phyloP scores from a whole-genome alignment of 1,139 yeast genomes.

The Hemisphaericaspora xylanilytica region DNA sequence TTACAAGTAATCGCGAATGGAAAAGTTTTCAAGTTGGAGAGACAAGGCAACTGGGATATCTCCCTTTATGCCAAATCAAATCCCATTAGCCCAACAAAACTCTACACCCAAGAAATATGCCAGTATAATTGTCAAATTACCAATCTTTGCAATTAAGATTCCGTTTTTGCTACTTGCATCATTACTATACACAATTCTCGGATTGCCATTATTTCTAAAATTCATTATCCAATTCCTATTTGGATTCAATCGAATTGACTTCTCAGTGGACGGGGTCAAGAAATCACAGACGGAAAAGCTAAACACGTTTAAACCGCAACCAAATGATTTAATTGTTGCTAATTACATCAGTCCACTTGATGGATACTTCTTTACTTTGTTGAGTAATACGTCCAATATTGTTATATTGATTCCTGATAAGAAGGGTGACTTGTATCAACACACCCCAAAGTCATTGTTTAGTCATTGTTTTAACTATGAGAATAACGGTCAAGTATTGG shows the following conservation, averaged over 20 bases:
- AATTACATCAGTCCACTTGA: constrained; percentile 61
- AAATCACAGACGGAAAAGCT: constrained; percentile 36
- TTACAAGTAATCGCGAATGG: constrained; percentile 52
- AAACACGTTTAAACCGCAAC: constrained; percentile 36
- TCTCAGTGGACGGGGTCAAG: constrained; percentile 52
- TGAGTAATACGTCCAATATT: constrained; percentile 19
- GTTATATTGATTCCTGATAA: constrained; percentile 46
- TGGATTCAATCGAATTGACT: constrained; percentile 32
- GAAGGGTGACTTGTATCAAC: constrained; percentile 33
- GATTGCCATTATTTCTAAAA: constrained; percentile 16
- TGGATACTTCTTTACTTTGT: constrained; percentile 26
- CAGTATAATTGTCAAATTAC: constrained; percentile 12
- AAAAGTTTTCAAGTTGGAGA: constrained; percentile 70
- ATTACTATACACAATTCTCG: constrained; percentile 17
- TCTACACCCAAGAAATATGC: constrained; percentile 3
- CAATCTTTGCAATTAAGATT: constrained; percentile 22
- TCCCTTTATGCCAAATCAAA: constrained; percentile 60
- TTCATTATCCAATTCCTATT: constrained; percentile 20
- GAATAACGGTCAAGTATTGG: constrained; percentile 14
- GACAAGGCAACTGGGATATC: constrained; percentile 83
- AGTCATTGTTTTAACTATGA: constrained; percentile 26
- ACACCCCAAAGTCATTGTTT: constrained; percentile 37
- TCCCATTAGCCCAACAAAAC: constrained; percentile 15
- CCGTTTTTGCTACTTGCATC: constrained; percentile 27
- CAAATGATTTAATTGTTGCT: constrained; percentile 44